Percentiles rank a stretch among this genome's conserved stretches.
Evolutionary conservation across 768 basidiomycete genomes (phyloP).

Genomic region (Gelatoporia subvermispora): DNA sequence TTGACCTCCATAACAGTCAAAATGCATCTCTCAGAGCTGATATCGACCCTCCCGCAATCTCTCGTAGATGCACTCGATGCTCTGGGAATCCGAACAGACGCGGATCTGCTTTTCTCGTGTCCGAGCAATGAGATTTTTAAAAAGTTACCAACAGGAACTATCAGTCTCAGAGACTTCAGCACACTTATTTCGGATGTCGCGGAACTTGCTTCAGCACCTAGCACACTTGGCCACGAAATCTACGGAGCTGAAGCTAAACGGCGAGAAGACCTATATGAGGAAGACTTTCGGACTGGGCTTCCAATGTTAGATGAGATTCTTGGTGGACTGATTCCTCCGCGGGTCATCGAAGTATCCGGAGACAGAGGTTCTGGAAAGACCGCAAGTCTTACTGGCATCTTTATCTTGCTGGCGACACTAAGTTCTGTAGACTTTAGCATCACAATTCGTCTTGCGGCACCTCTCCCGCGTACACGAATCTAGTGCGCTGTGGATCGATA

Average conservation of each 20-base stretch:
- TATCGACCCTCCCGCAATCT: conserved; percentile 31
- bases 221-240: conserved; percentile 27
- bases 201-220: conserved; percentile 40
- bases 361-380: conserved; percentile 63
- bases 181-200: conserved; percentile 35
- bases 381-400: conserved; percentile 33
- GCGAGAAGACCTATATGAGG: conserved; percentile 4
- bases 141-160: conserved; percentile 43
- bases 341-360: conserved; percentile 67
- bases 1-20: no score
- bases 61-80: conserved; percentile 43
- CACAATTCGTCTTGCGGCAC: conserved; percentile 54
- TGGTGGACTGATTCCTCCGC: conserved; percentile 41
- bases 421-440: conserved; percentile 47
- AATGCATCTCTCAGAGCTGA: conserved; percentile 19
- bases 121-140: conserved; percentile 46
- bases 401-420: not conserved
- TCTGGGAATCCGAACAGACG: conserved; percentile 49
- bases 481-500: conserved; percentile 66
- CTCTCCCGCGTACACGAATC: conserved; percentile 35
- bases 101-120: conserved; percentile 50
- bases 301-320: conserved; percentile 49
- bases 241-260: conserved; percentile 15
- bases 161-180: conserved; percentile 46
- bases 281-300: conserved; percentile 30